A percentile compares a stretch with the other conserved stretches of the same genome.
Conservation (phyloP, 768 basidiomycete species). For the Rhodotorula sphaerocarpa region DNA sequence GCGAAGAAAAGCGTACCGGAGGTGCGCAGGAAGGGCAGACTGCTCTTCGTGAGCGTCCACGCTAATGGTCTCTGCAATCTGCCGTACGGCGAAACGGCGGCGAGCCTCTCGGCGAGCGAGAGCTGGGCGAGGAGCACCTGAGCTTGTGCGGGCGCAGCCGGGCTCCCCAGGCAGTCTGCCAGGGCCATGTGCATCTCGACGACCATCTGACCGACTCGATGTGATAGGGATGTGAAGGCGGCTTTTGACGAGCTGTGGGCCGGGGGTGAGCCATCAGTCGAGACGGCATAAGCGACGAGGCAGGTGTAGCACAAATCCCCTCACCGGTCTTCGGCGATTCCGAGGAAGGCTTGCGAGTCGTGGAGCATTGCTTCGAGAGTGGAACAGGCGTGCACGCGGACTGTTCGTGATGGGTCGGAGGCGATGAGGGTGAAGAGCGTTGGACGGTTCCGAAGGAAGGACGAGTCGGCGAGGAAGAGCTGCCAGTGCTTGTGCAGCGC, state of each 20-base stretch:
- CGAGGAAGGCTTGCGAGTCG: constrained; percentile 15
- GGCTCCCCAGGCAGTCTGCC: background rate
- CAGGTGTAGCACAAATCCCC: background rate
- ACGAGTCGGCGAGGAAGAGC: constrained; percentile 29
- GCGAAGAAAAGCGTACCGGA: constrained; percentile 4
- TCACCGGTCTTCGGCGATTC: constrained; percentile 28
- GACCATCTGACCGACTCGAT: constrained; percentile 20
- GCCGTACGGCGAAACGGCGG: constrained; percentile 18
- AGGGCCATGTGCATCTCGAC: constrained; percentile 22
- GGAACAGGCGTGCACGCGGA: constrained; percentile 5
- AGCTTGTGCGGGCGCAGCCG: background rate
- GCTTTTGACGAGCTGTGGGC: constrained; percentile 16
- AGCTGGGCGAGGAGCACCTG: background rate
- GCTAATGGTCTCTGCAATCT: constrained; percentile 18
- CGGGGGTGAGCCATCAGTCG: too few relatives aligned
- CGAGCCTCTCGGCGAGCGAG: constrained; percentile 1
- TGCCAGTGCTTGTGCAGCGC: constrained; percentile 21
- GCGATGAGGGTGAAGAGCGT: constrained; percentile 22
- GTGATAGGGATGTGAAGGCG: constrained; percentile 31
- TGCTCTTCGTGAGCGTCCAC: background rate
- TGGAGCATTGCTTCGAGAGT: constrained; percentile 15
- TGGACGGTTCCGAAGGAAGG: constrained; percentile 7
- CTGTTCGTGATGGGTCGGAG: constrained; percentile 10
- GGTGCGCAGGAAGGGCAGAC: background rate
- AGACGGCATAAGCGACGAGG: background rate